Conservation (phyloP, 108 stramenopile species). For the Stephanodiscus triporus region DNA sequence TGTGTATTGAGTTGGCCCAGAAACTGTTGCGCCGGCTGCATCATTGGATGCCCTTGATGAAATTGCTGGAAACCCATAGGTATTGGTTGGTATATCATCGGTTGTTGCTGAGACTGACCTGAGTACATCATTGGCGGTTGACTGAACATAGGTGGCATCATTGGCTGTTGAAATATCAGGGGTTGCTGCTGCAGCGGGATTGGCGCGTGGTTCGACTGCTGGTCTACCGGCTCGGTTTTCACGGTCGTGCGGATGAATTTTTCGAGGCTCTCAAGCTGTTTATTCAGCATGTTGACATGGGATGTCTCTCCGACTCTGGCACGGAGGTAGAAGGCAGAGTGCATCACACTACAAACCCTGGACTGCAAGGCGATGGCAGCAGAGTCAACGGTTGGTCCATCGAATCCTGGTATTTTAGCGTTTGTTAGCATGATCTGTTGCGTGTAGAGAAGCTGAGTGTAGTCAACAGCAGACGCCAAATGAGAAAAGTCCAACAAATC, state of each 20-base stretch:
- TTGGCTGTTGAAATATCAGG: conserved; percentile 31
- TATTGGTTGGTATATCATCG: background rate
- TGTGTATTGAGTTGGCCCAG: background rate
- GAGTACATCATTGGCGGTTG: conserved; percentile 30
- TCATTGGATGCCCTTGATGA: conserved; percentile 28
- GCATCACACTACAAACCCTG: conserved; percentile 79
- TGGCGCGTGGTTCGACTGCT: conserved; percentile 11
- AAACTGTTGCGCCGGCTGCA: conserved; percentile 10
- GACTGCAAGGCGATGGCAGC: conserved; percentile 59
- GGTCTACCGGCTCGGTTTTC: conserved; percentile 16
- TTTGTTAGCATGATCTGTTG: conserved; percentile 75
- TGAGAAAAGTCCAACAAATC: background rate
- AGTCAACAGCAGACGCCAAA: background rate
- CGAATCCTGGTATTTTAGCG: conserved; percentile 73
- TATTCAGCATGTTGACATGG: conserved; percentile 69
- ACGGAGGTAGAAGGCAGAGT: conserved; percentile 85
- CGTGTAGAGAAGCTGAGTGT: conserved; percentile 56
- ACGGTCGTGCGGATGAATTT: conserved; percentile 34
- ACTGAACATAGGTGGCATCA: conserved; percentile 16
- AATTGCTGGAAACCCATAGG: conserved; percentile 15
- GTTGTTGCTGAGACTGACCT: conserved; percentile 18
- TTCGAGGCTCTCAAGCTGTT: conserved; percentile 64
- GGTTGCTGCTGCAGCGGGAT: conserved; percentile 26
- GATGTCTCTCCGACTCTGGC: conserved; percentile 68
- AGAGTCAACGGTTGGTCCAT: conserved; percentile 81